Percentiles rank a stretch among this genome's conserved stretches.
phyloP scores from a whole-genome alignment of 768 basidiomycete species.

The Phaeotremella skinneri region DNA sequence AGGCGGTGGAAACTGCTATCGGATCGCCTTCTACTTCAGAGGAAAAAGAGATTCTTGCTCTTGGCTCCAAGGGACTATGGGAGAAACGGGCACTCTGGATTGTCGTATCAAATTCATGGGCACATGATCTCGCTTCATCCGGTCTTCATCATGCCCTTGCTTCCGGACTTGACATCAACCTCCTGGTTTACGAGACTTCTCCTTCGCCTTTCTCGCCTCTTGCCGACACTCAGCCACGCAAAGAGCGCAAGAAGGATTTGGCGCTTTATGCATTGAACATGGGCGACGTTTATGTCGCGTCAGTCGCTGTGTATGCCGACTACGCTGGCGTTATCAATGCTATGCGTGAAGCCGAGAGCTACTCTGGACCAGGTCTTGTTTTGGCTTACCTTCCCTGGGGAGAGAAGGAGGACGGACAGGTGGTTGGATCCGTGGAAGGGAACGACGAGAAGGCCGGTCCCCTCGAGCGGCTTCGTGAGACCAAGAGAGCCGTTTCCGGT shows the following conservation, averaged over 20 bases:
- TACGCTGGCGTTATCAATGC: constrained; percentile 92
- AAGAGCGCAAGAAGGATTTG: constrained; percentile 88
- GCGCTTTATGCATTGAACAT: constrained; percentile 98
- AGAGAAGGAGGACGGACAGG: constrained; percentile 60
- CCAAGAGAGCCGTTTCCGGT: constrained; percentile 90
- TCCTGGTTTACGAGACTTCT: constrained; percentile 88
- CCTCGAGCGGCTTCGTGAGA: constrained; percentile 91
- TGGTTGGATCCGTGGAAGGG: constrained; percentile 10
- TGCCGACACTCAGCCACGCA: constrained; percentile 37
- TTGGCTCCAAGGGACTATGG: constrained; percentile 63
- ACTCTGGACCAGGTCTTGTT: constrained; percentile 84
- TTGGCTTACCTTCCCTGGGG: constrained; percentile 90
- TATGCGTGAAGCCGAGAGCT: constrained; percentile 83
- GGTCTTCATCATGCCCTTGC: constrained; percentile 93
- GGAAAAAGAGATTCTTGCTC: constrained; percentile 58
- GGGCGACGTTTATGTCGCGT: constrained; percentile 93
- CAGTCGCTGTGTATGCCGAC: constrained; percentile 91
- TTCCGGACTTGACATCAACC: constrained; percentile 86
- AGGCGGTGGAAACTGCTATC: constrained; percentile 61
- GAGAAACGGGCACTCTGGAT: constrained; percentile 83
- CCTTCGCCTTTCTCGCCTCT: constrained; percentile 77
- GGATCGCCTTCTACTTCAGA: constrained; percentile 56
- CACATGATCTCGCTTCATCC: constrained; percentile 91
- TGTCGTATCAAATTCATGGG: constrained; percentile 97
- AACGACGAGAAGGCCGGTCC: constrained; percentile 59